Base-by-base conservation (phyloP, 192 early-diverging fungal species). In the Umbelopsis isabellina region DNA sequence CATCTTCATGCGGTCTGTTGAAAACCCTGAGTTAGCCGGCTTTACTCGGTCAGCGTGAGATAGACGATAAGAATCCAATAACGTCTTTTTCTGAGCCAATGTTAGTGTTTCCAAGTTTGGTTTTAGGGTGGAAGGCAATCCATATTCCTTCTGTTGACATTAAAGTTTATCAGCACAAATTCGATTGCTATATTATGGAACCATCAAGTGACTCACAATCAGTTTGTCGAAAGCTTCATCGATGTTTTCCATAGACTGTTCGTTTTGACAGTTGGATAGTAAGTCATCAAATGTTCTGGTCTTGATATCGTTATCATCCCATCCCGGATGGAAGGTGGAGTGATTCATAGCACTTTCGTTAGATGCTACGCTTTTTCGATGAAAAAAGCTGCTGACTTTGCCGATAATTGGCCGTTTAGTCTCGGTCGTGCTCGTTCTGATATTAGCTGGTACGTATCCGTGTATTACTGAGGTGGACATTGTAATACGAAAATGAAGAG, bases 201-300 rank as follows among this genome's bases (percentile, higher is more conserved):
- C 12, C 5, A 53, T 53, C 12, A 27, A 61, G 55, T 13, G 33
- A 20, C 49, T 77, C 72, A 72, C 75, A 50, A 70, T 16, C 13
- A 78, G 35, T 27, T 69, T 27, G 37, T 73, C 64, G 49, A 78
- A 78, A 13, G 68, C 67, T 35, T 65, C 68, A 22, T 78, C 68
- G 12, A 77, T 50, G 47, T 69, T 58, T 21, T 77, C 58, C 13
- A 30, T 58, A 10, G 53, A 16, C 12, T 61, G 27, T 8, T 12
- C 18, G 0, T 61, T 30, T 18, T 61, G 23, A 35, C 13, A 16
- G 0, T 61, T n/a, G 0, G 25, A 33, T 61, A 61, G 0, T 8
- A 61, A n/a, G 0, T 11, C 30, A 35, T 61, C 55, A 11, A 61
- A 61, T 12, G 6, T 61, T 61, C 55, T 27, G 13, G 23, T 13